Evolutionary conservation across 768 basidiomycete genomes (phyloP).

Genomic region (Collybia nuda): DNA sequence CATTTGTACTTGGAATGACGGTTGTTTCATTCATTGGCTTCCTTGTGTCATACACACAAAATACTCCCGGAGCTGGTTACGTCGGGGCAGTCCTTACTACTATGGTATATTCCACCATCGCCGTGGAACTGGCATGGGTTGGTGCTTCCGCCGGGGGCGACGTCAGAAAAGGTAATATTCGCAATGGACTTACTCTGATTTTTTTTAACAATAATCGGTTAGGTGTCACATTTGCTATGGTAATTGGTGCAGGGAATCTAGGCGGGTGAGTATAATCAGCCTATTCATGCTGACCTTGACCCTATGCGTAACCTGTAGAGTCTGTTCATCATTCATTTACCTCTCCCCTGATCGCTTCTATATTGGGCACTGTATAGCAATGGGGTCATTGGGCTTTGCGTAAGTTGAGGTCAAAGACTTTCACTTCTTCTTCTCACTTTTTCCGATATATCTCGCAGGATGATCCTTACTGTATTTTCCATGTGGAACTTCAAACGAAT

Average conservation of each 20-base stretch:
- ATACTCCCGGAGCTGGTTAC: conserved; percentile 37
- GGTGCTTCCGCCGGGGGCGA: conserved; percentile 58
- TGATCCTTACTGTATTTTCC: conserved; percentile 34
- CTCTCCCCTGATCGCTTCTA: conserved; percentile 33
- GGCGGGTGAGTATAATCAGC: conserved; percentile 31
- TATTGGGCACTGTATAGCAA: conserved; percentile 33
- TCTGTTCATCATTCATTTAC: conserved; percentile 38
- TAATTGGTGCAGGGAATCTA: conserved; percentile 58
- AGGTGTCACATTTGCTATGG: conserved; percentile 46
- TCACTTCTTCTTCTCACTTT: not conserved
- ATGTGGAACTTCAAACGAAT: conserved; percentile 50
- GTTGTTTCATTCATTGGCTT: conserved; percentile 50
- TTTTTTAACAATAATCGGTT: not conserved
- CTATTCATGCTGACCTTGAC: not conserved
- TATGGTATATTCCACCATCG: conserved; percentile 50
- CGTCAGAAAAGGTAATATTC: conserved; percentile 40
- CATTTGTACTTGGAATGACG: conserved; percentile 43
- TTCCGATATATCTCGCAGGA: conserved; percentile 10
- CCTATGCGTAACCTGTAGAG: conserved; percentile 25
- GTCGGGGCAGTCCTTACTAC: conserved; percentile 48
- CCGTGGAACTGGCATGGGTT: conserved; percentile 51
- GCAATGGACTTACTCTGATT: too few relatives aligned
- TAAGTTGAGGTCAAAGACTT: conserved; percentile 12
- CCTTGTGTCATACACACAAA: conserved; percentile 42
- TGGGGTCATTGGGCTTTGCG: conserved; percentile 31